Evolutionary conservation across 139 green algal species (phyloP), one percentile per base, ranked within the genome.

Genomic region (Nannochloris sp.): DNA sequence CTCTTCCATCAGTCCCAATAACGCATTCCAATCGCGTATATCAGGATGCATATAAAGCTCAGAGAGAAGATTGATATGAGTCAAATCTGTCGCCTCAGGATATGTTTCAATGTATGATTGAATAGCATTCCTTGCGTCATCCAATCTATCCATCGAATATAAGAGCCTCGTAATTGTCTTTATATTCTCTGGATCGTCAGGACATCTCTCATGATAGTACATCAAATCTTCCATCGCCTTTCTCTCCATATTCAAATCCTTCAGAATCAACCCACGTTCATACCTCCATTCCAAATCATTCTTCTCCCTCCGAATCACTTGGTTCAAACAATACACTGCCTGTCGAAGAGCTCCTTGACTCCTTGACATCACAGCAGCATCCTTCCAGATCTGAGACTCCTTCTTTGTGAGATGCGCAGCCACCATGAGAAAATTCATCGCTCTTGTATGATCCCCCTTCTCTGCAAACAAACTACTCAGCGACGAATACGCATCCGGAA

Each of bases 391-490:
- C 4, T 48, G n/a, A 23, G 78, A n/a, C 48, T 95, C 78, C 67
- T 83, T 87, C 12, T 80, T 80, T 3, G 77, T 87, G 27, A 96
- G 71, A 77, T 96, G 89, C 3, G 80, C 89, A 1, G 89, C 87
- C 29, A 96, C 89, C 87, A 96, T 96, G 76, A 81, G 88, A 66
- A 93, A 95, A 71, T 95, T 79, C 18, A 96, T 75, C 0, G 88
- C 78, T 62, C 83, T 85, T 24, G 71, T 75, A 21, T 19, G n/a
- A 16, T 92, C 64, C 23, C 69, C 76, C 25, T 73, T 57, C 0
- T 71, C 73, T 57, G 96, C 87, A 56, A 94, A 69, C 44, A 94
- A 56, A 66, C 88, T 67, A 1, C 83, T 90, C 64, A 96, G 75
- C 5, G 85, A 92, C 73, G 88, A 76, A 75, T 94, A 96, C 34